Conservation (phyloP, 73 alveolate species). For the Halteria grandinella region DNA sequence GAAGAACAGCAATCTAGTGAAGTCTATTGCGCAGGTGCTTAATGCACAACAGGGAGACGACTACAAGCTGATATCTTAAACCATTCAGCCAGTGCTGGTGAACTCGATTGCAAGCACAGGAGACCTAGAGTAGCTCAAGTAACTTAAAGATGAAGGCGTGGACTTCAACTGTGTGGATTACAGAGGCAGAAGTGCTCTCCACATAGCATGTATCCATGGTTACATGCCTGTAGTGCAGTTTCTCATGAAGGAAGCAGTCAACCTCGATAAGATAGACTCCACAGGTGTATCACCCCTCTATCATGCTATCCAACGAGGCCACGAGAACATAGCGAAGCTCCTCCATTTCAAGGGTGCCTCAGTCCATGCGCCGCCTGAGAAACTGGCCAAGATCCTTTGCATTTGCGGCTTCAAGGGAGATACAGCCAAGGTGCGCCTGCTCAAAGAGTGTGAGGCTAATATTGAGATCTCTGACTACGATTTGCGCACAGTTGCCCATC, state of each 20-base stretch:
- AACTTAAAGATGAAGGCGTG: conserved; percentile 49
- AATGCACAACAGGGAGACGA: conserved; percentile 34
- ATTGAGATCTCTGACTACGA: conserved; percentile 33
- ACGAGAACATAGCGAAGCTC: conserved; percentile 16
- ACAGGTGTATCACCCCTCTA: conserved; percentile 27
- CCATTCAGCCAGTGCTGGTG: conserved; percentile 52
- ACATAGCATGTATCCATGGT: conserved; percentile 60
- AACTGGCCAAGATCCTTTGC: conserved; percentile 19
- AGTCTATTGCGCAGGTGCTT: conserved; percentile 35
- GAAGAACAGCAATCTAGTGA: conserved; percentile 24
- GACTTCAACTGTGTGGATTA: conserved; percentile 57
- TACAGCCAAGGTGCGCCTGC: neutral
- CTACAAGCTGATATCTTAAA: neutral
- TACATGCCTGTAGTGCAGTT: conserved; percentile 28
- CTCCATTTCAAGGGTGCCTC: conserved; percentile 48
- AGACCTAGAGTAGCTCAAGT: conserved; percentile 8
- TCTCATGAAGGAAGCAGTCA: conserved; percentile 45
- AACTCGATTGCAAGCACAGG: conserved; percentile 56
- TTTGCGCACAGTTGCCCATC: conserved; percentile 45
- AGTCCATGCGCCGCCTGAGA: conserved; percentile 22
- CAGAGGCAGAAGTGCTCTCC: conserved; percentile 54
- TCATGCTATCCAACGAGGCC: conserved; percentile 28
- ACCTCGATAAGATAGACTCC: conserved; percentile 48
- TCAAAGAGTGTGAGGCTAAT: conserved; percentile 26
- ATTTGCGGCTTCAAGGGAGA: conserved; percentile 37